Evolutionary conservation across 2,329 filamentous ascomycete genomes (phyloP), one percentile per base, ranked within the genome.

Genomic region (Nothomitra cinnamomea): DNA sequence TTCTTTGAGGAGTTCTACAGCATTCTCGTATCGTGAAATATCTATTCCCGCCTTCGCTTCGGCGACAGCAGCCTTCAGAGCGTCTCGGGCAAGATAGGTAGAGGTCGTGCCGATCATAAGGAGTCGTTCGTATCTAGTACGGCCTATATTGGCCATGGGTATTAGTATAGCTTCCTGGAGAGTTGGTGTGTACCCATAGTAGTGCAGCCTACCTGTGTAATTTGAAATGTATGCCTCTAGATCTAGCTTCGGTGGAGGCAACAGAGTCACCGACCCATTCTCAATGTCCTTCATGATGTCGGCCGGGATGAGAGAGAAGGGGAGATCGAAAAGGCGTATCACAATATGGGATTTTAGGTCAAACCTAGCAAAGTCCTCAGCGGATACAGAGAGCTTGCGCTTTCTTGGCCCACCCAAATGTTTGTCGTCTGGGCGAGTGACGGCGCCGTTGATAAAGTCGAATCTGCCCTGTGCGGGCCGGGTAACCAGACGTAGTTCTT

Each of bases 221-320:
- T 95, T 94, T 59, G 83, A 76, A 51, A 95, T 84, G 67, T 95
- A 96, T 38, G 84, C 79, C 57, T 95, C 87, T 42, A 98, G 77
- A 62, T 96, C 92, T 60, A 96, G 83, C 64, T 90, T 95, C 8
- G 90, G 89, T 5, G 78, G 69, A 49, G 87, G 86, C 90, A 52
- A 22, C 25, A 32, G 24, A 13, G 28, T 24, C 21, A 47, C 2
- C 10, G 21, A 22, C 24, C 45, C 45, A 32, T 13, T 28, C n/a
- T 49, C 45, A n/a, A 49, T 49, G 45, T 28, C n/a, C 19, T 49
- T 49, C 25, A 49, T 5, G 6, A 49, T 10, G 19, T 49, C n/a
- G 12, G 22, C 22, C 5, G 45, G 45, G 19, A 32, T 32, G 28
- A 32, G 4, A 32, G 28, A 32, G 28, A 32, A 32, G 28, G 28